Evolutionary conservation across 805 yeast species (phyloP).

Genomic region (Teunomyces barrocoloradensis): DNA sequence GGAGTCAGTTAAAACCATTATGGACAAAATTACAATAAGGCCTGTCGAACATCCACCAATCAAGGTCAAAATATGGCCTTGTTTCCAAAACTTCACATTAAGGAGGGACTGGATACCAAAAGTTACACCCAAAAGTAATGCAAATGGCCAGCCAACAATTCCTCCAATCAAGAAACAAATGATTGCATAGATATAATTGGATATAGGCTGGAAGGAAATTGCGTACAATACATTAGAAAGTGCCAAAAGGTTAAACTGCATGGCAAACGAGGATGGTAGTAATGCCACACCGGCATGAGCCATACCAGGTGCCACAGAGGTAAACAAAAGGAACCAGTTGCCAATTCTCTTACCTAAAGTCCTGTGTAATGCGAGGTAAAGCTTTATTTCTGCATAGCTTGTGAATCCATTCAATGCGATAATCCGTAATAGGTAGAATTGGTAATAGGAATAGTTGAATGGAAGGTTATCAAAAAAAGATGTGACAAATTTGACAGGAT

Average conservation of each 20-base stretch:
- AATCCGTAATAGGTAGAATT: conserved; percentile 55
- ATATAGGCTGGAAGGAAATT: conserved; percentile 11
- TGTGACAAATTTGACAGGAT: conserved; percentile 15
- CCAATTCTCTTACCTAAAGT: conserved; percentile 42
- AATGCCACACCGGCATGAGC: conserved; percentile 85
- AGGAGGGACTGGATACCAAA: conserved; percentile 41
- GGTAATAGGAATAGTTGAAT: conserved; percentile 17
- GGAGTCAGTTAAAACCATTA: conserved; percentile 52
- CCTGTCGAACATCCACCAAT: conserved; percentile 15
- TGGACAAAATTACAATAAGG: conserved; percentile 16
- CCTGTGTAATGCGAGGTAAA: conserved; percentile 42
- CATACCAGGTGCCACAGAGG: conserved; percentile 73
- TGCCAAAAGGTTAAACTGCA: conserved; percentile 46
- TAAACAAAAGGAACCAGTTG: conserved; percentile 60
- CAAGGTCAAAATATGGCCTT: conserved; percentile 6
- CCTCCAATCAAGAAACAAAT: conserved; percentile 63
- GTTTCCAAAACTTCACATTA: conserved; percentile 8
- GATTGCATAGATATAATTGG: conserved; percentile 24
- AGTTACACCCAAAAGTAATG: conserved; percentile 62
- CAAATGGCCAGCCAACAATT: conserved; percentile 89
- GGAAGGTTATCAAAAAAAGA: conserved; percentile 13
- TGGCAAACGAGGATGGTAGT: conserved; percentile 77
- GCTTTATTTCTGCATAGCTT: conserved; percentile 49
- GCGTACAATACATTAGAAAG: conserved; percentile 34
- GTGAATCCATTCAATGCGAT: conserved; percentile 37